phyloP scores from a whole-genome alignment of 1,284 basidiomycete genomes.

The Termitomyces sp. region DNA sequence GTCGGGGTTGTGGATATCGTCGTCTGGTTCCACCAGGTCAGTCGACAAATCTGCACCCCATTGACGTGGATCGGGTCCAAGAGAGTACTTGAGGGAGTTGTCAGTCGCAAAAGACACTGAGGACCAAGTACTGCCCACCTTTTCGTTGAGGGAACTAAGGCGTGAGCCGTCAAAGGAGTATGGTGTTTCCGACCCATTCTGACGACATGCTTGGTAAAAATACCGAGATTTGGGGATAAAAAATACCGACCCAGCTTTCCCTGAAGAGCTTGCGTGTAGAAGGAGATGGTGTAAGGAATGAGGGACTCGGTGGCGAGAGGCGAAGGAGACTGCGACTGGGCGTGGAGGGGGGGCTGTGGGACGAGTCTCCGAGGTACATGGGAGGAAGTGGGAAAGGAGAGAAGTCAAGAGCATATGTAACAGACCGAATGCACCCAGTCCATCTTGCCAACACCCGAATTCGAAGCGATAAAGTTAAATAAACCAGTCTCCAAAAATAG shows the following conservation, averaged over 20 bases:
- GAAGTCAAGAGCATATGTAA: slow-evolving; percentile 8
- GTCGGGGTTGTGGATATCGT: slow-evolving; percentile 53
- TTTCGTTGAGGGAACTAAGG: slow-evolving; percentile 34
- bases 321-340: slow-evolving; percentile 13
- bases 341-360: slow-evolving; percentile 21
- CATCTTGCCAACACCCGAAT: slow-evolving; percentile 10
- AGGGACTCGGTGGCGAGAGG: slow-evolving; percentile 5
- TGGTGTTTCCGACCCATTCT: slow-evolving; percentile 33
- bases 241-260: slow-evolving; percentile 32
- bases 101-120: slow-evolving; percentile 2
- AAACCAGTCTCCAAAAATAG: slow-evolving; percentile 12
- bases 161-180: slow-evolving; percentile 34
- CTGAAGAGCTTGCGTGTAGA: slow-evolving; percentile 28
- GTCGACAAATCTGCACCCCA: slow-evolving; percentile 49
- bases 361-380: slow-evolving; percentile 21
- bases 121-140: slow-evolving; percentile 20
- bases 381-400: slow-evolving; percentile 11
- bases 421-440: slow-evolving; percentile 13
- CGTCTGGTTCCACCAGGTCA: slow-evolving; percentile 46
- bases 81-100: slow-evolving; percentile 35
- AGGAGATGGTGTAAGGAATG: slow-evolving; percentile 7
- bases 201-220: slow-evolving; percentile 11
- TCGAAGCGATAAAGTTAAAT: slow-evolving; percentile 14
- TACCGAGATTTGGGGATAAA: neutral
- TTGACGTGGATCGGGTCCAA: slow-evolving; percentile 46